A percentile compares a stretch with the other conserved stretches of the same genome.
phyloP scores from a whole-genome alignment of 805 yeast genomes.

The Starmerella khaoyaiensis region DNA sequence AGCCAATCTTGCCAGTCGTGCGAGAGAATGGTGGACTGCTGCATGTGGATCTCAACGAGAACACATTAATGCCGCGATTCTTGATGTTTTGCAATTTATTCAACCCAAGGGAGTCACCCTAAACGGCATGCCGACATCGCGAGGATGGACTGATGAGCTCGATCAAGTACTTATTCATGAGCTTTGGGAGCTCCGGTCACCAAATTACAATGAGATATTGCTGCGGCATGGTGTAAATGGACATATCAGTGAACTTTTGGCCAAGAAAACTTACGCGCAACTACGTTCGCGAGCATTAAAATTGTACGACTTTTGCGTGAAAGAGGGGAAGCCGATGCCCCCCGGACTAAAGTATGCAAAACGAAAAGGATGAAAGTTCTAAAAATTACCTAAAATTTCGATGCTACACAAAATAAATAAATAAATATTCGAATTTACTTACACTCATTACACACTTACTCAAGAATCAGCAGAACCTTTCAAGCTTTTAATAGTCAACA shows the following conservation, averaged over 20 bases:
- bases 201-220: constrained; percentile 8
- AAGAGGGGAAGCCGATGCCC: constrained; percentile 4
- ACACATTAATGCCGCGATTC: background rate
- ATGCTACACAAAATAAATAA: no score
- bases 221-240: constrained; percentile 6
- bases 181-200: constrained; percentile 1
- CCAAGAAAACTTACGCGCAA: constrained; percentile 7
- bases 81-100: constrained; percentile 4
- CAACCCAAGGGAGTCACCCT: constrained; percentile 7
- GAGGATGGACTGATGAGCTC: constrained; percentile 10
- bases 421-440: no score
- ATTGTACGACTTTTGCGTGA: constrained; percentile 8
- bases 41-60: constrained; percentile 2
- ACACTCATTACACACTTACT: no score
- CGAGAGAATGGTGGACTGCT: constrained; percentile 8
- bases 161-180: constrained; percentile 4
- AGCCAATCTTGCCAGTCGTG: constrained; percentile 5
- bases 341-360: constrained; percentile 6
- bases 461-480: constrained; percentile 10
- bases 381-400: no score
- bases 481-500: constrained; percentile 14
- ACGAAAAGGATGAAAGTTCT: no score
- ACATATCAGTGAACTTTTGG: background rate
- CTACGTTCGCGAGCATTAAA: constrained; percentile 6
- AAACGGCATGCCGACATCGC: constrained; percentile 7